Conservation (phyloP, 805 yeast species). For the Wickerhamomyces hampshirensis region DNA sequence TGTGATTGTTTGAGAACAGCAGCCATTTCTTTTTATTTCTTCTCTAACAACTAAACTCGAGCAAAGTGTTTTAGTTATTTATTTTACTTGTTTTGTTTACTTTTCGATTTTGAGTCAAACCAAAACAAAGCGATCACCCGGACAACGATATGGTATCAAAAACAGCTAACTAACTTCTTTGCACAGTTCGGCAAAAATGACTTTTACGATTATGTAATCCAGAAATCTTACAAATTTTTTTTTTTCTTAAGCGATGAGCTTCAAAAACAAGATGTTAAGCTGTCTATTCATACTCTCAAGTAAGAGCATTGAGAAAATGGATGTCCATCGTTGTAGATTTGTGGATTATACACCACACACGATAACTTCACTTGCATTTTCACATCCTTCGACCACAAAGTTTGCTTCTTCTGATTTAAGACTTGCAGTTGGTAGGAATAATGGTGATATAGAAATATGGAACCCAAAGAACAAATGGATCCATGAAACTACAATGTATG, state of each 20-base stretch:
- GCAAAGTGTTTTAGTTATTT: background rate
- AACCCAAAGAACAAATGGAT: slow-evolving; percentile 80
- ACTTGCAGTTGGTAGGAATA: slow-evolving; percentile 86
- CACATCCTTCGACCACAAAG: slow-evolving; percentile 48
- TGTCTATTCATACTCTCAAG: too few relatives aligned
- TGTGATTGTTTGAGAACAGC: slow-evolving; percentile 15
- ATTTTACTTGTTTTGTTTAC: background rate
- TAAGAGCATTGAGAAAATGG: slow-evolving; percentile 13
- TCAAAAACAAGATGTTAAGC: too few relatives aligned
- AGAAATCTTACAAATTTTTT: slow-evolving; percentile 1
- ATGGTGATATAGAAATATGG: slow-evolving; percentile 96
- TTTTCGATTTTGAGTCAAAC: too few relatives aligned
- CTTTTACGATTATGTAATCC: background rate
- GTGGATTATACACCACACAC: slow-evolving; percentile 84
- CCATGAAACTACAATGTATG: slow-evolving; percentile 68
- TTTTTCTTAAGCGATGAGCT: slow-evolving; percentile 10
- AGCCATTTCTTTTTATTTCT: slow-evolving; percentile 5
- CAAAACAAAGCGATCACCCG: too few relatives aligned
- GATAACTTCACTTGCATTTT: slow-evolving; percentile 77
- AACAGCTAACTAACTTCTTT: background rate
- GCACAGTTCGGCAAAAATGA: too few relatives aligned
- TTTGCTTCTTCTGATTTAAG: slow-evolving; percentile 54
- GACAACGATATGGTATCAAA: too few relatives aligned
- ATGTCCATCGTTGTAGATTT: slow-evolving; percentile 82
- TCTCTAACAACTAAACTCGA: background rate